These are phyloP conservation scores for Candida ovalis DNA, from an alignment of 805 yeast genomes.

Conservation along the genomic window DNA sequence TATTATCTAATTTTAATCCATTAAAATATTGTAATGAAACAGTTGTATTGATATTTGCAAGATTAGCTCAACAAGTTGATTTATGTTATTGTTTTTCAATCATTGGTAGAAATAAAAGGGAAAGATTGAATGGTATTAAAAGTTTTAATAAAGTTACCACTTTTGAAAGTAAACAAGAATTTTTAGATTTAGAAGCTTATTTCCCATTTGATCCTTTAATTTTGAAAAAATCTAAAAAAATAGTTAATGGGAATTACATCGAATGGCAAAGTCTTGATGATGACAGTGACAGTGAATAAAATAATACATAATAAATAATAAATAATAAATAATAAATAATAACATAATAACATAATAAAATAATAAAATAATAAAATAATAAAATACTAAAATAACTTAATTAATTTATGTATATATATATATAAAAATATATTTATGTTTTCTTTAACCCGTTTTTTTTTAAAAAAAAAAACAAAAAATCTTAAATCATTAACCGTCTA, in stretches of 20 bases:
- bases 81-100: conserved; percentile 92
- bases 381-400: too few species aligned
- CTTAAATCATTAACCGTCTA: conserved; percentile 69
- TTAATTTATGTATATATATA: too few species aligned
- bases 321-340: not conserved
- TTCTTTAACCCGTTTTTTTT: too few species aligned
- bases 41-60: conserved; percentile 90
- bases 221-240: conserved; percentile 54
- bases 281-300: conserved; percentile 26
- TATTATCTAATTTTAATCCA: conserved; percentile 88
- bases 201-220: conserved; percentile 94
- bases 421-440: too few species aligned
- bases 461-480: too few species aligned
- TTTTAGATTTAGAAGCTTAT: conserved; percentile 86
- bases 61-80: conserved; percentile 83
- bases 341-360: too few species aligned
- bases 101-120: conserved; percentile 83
- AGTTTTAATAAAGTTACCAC: conserved; percentile 15
- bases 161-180: conserved; percentile 60
- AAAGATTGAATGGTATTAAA: conserved; percentile 47
- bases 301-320: not conserved
- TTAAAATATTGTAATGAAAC: conserved; percentile 90
- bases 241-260: conserved; percentile 56
- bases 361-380: too few species aligned
- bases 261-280: conserved; percentile 83